These are phyloP conservation scores for Rhododendron vialii DNA, from an alignment of 148 eudicot species.

Conservation along the genomic window DNA sequence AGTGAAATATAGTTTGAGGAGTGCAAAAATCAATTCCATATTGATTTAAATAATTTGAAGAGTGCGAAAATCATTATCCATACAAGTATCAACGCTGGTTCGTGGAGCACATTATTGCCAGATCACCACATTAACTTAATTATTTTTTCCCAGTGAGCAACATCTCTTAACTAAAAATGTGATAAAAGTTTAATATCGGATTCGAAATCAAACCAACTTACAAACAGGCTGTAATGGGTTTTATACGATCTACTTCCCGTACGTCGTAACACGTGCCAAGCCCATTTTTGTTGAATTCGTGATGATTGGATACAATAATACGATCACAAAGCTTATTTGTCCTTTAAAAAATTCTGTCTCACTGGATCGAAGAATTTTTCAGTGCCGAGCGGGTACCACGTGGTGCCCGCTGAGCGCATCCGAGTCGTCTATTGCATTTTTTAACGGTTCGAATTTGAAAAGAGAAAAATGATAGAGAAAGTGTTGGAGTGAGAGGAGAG, in stretches of 20 bases:
- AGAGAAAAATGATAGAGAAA: too few relatives aligned
- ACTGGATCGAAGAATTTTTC: too few relatives aligned
- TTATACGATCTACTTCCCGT: background rate
- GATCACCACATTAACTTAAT: background rate
- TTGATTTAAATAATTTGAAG: too few relatives aligned
- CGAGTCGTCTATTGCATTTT: too few relatives aligned
- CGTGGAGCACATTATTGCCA: background rate
- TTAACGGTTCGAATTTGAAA: too few relatives aligned
- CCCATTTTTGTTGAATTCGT: background rate
- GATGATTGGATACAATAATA: background rate
- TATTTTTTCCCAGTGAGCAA: background rate
- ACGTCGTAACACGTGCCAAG: background rate
- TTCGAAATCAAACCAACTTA: background rate
- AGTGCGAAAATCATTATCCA: too few relatives aligned
- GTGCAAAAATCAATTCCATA: too few relatives aligned
- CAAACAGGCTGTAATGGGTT: background rate
- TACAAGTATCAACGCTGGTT: too few relatives aligned
- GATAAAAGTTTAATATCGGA: background rate
- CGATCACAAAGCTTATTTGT: background rate
- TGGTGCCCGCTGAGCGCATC: too few relatives aligned
- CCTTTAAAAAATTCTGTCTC: background rate
- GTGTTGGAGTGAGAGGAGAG: too few relatives aligned
- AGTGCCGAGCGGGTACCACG: too few relatives aligned
- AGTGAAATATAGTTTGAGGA: too few relatives aligned
- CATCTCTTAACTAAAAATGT: background rate